Evolutionary conservation across 176 grass and related monocot species (phyloP).

Genomic region (Avena insularis): DNA sequence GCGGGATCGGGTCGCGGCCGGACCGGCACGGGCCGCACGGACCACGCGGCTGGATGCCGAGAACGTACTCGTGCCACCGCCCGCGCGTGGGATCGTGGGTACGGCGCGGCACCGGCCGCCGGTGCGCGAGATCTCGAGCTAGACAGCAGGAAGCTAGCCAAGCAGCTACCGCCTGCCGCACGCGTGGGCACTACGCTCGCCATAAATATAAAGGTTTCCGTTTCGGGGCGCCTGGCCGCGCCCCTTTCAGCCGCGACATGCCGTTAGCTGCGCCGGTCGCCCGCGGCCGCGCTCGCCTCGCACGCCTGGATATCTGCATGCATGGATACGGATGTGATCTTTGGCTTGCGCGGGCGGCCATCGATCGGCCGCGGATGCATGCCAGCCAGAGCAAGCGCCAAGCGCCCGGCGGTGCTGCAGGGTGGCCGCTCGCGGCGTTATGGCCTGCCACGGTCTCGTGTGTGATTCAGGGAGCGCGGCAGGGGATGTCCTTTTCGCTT

Average conservation of each 20-base stretch:
- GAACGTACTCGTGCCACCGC: background rate
- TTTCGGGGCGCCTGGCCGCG: constrained; percentile 15
- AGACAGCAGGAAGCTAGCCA: background rate
- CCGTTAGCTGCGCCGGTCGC: background rate
- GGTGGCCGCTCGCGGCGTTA: constrained; percentile 28
- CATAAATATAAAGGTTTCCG: constrained; percentile 36
- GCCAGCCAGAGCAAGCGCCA: background rate
- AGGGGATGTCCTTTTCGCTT: constrained; percentile 19
- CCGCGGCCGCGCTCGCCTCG: background rate
- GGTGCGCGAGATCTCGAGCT: background rate
- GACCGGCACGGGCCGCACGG: constrained; percentile 18
- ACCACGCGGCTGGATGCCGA: background rate
- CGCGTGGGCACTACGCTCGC: background rate
- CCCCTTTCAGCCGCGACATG: constrained; percentile 43
- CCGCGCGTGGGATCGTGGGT: background rate
- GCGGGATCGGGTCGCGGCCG: background rate
- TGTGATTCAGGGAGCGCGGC: constrained; percentile 47
- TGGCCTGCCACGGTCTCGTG: constrained; percentile 23
- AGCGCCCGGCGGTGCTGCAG: background rate
- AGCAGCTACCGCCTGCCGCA: background rate
- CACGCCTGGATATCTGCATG: background rate
- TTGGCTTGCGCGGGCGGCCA: constrained; percentile 27
- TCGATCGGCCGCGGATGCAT: background rate
- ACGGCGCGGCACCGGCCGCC: background rate
- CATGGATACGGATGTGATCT: constrained; percentile 6